Base-by-base conservation (phyloP, 306 rosid genomes). In the Quercus bicolor region DNA sequence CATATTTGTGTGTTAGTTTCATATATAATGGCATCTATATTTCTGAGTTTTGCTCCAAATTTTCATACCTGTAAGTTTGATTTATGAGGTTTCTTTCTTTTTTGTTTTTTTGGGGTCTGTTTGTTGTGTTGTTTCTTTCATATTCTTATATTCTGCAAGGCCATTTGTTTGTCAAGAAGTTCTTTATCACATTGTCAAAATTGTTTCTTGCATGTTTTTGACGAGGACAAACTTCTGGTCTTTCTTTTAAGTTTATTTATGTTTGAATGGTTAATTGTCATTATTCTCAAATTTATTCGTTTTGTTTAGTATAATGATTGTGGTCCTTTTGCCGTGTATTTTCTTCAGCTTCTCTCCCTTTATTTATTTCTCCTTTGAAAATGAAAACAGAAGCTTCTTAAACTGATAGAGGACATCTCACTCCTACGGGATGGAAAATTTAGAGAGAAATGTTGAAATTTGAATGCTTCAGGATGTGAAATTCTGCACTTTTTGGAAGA, bases 331-430 rank as follows among this genome's bases (percentile, higher is more conserved):
- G 78, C 79, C 69, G 68, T 45, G 19, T 56, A 80, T 43, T 77
- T 9, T 75, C 75, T 69, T 53, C 54, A 11, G 14, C 76, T 33
- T 68, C 16, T 77, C 80, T 4, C 53, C 45, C 8, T 28, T 28
- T 73, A 64, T 66, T 37, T 15, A 19, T 31, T 57, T 59, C 52
- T 73, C 51, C 61, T 43, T 70, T 40, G 24, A 73, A 60, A 69
- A 70, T 19, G 2, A 45, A 76, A 71, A 51, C 37, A 66, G 80
- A 37, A 85, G 84, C 59, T 82, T 84, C 87, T 85, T 88, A 76
- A 80, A 80, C 86, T 73, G 56, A 78, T 43, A 66, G 48, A 66
- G 73, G 28, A 75, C 33, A 29, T 37, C 62, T 34, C 48, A 12
- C 52, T 9, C 33, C 10, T 9, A 43, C 74, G 2, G 34, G 33